These are phyloP conservation scores for Elongisporangium undulatum DNA, from an alignment of 352 stramenopile species.

Conservation along the genomic window DNA sequence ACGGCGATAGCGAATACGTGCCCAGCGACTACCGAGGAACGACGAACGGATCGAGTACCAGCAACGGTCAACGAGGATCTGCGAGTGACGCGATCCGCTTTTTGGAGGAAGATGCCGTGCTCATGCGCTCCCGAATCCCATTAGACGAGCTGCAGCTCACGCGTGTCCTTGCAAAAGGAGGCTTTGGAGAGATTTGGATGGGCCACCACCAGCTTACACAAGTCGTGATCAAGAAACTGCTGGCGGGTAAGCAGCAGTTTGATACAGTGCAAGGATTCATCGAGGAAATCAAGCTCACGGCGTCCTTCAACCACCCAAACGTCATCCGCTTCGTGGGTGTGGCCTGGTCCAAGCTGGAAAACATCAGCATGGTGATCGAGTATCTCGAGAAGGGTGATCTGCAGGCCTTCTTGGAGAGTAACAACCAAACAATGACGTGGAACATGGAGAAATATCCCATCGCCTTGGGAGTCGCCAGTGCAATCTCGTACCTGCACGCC, in stretches of 20 bases:
- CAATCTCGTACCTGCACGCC: conserved; percentile 42
- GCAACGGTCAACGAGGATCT: not conserved
- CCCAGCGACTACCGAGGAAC: not conserved
- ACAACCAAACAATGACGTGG: conserved; percentile 8
- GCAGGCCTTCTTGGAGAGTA: conserved; percentile 17
- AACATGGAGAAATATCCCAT: conserved; percentile 34
- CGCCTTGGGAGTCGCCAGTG: conserved; percentile 35
- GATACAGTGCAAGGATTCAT: conserved; percentile 30
- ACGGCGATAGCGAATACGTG: not conserved
- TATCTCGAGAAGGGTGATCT: conserved; percentile 18
- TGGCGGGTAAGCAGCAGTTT: conserved; percentile 33
- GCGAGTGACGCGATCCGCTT: not conserved
- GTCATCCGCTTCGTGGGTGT: conserved; percentile 17
- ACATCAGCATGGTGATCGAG: conserved; percentile 31
- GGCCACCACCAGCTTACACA: conserved; percentile 26
- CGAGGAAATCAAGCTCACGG: conserved; percentile 29
- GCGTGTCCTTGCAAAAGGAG: conserved; percentile 20
- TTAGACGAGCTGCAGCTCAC: conserved; percentile 13
- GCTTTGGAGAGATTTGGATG: conserved; percentile 57
- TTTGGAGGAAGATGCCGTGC: not conserved
- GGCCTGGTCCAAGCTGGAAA: conserved; percentile 18
- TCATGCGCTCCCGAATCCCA: conserved; percentile 3
- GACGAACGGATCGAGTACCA: not conserved
- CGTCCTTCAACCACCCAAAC: conserved; percentile 10
- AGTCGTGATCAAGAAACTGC: conserved; percentile 43